Evolutionary conservation across 495 filamentous ascomycete genomes (phyloP).

Genomic region (Xylaria nigripes): DNA sequence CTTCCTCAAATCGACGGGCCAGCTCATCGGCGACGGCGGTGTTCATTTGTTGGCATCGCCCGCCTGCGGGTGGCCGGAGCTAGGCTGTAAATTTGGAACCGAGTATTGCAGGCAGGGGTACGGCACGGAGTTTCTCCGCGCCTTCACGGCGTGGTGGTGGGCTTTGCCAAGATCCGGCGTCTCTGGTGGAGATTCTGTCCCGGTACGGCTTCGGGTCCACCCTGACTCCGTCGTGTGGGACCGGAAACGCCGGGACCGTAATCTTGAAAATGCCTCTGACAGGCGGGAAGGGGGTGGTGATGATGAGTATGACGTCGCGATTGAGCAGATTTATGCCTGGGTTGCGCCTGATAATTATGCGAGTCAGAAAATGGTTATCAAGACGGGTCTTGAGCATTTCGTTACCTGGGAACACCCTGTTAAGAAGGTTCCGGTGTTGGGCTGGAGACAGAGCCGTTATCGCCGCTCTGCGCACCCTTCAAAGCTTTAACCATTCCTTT

Average conservation of each 20-base stretch:
- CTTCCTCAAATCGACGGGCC: slow-evolving; percentile 27
- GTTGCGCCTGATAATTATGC: not conserved
- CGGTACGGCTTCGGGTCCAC: not conserved
- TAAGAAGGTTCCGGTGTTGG: not conserved
- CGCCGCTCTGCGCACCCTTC: not conserved
- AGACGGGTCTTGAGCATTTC: not conserved
- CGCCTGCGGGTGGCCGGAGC: slow-evolving; percentile 36
- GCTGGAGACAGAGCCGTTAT: not conserved
- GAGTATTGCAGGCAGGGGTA: slow-evolving; percentile 40
- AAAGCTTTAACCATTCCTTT: not conserved
- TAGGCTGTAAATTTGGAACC: slow-evolving; percentile 40
- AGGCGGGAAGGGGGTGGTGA: not conserved
- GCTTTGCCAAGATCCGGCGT: slow-evolving; percentile 24
- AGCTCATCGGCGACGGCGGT: slow-evolving; percentile 36
- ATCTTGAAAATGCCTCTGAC: not conserved
- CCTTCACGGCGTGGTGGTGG: slow-evolving; percentile 31
- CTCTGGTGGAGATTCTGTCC: not conserved
- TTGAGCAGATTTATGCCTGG: not conserved
- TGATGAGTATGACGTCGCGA: not conserved
- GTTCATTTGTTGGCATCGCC: slow-evolving; percentile 17
- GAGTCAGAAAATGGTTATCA: not conserved
- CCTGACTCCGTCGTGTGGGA: not conserved
- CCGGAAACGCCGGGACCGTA: not conserved
- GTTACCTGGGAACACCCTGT: not conserved
- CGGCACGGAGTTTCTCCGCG: slow-evolving; percentile 39